Evolutionary conservation across 352 stramenopile species (phyloP).

Genomic region (Phytophthora citrophthora): DNA sequence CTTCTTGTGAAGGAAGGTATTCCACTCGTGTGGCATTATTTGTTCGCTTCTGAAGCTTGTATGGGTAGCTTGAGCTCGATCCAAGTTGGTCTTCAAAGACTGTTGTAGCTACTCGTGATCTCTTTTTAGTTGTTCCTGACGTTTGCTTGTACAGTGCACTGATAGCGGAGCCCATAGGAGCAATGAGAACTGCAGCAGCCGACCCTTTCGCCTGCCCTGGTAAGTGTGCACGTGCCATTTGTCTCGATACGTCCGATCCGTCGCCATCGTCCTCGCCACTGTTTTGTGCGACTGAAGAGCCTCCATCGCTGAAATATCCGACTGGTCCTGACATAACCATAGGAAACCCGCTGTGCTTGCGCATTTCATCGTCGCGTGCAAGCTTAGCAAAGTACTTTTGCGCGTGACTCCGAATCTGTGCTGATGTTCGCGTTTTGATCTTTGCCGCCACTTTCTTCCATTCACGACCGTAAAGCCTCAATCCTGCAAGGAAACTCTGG

Average conservation of each 20-base stretch:
- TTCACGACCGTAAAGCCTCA: constrained; percentile 95
- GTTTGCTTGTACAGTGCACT: constrained; percentile 25
- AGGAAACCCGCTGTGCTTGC: constrained; percentile 47
- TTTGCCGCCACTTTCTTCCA: constrained; percentile 97
- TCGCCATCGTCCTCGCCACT: constrained; percentile 60
- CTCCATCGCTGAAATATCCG: constrained; percentile 71
- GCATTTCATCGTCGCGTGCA: constrained; percentile 75
- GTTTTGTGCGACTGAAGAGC: constrained; percentile 61
- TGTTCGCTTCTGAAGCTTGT: constrained; percentile 34
- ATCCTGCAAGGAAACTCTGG: constrained; percentile 93
- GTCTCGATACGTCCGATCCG: constrained; percentile 23
- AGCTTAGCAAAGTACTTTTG: constrained; percentile 92
- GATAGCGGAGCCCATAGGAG: constrained; percentile 20
- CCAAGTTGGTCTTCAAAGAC: constrained; percentile 11
- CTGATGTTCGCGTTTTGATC: constrained; percentile 89
- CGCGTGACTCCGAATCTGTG: constrained; percentile 84
- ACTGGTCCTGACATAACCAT: constrained; percentile 24
- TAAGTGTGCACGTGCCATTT: constrained; percentile 7
- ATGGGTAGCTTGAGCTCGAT: constrained; percentile 19
- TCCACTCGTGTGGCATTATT: constrained; percentile 36
- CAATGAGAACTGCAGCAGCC: constrained; percentile 20
- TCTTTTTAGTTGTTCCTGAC: constrained; percentile 37
- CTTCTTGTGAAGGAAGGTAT: constrained; percentile 72
- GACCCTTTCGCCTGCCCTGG: constrained; percentile 25
- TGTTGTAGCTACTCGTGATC: constrained; percentile 23